Evolutionary conservation across 2,329 filamentous ascomycete genomes (phyloP).

Genomic region (Stemphylium lycopersici): DNA sequence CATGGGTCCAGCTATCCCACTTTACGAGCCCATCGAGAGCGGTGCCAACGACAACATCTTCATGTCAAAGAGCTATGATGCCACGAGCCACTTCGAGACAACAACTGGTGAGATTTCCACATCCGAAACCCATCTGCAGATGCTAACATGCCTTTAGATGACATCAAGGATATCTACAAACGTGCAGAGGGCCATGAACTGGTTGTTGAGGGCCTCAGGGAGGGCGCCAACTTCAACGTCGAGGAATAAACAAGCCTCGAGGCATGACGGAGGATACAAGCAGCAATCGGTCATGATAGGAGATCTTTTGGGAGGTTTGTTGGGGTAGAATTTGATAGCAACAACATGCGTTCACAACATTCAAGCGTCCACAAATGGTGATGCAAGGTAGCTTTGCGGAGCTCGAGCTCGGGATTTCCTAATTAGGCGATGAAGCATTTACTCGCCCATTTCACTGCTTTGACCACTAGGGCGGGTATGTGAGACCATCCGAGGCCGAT

Average conservation of each 20-base stretch:
- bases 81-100: constrained; percentile 97
- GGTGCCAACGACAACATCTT: constrained; percentile 90
- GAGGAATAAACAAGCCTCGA: constrained; percentile 51
- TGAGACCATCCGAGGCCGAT: not conserved
- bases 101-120: constrained; percentile 61
- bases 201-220: constrained; percentile 84
- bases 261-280: constrained; percentile 7
- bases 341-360: constrained; percentile 13
- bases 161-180: constrained; percentile 91
- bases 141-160: constrained; percentile 64
- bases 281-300: constrained; percentile 20
- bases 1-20: constrained; percentile 88
- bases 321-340: constrained; percentile 11
- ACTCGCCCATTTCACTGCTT: not conserved
- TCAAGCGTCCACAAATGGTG: not conserved
- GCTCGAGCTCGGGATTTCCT: constrained; percentile 21
- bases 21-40: constrained; percentile 88
- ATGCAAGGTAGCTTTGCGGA: constrained; percentile 9
- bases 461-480: not conserved
- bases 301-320: constrained; percentile 7
- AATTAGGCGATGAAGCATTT: constrained; percentile 2
- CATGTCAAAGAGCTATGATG: constrained; percentile 98
- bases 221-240: constrained; percentile 73
- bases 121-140: not conserved
- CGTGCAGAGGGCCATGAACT: constrained; percentile 84